Evolutionary conservation across 31 red algal species (phyloP), one percentile per base, ranked within the genome.

Genomic region (Odonthalia washingtoniensis): DNA sequence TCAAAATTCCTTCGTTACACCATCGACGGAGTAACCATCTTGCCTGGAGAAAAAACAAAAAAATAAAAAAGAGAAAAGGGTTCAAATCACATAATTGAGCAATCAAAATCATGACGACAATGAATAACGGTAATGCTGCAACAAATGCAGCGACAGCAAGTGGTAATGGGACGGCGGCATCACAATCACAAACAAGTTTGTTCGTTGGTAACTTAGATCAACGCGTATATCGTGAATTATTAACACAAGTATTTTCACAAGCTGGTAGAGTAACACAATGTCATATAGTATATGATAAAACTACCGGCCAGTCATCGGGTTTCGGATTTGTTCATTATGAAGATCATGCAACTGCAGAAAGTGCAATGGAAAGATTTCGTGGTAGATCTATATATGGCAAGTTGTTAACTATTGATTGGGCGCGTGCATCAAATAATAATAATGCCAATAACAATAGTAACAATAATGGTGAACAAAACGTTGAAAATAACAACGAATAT

Each of bases 301-400:
- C 74, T 26, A 92, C 91, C 36, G 95, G 95, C 6, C 61, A 78
- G 26, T 77, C 66, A 4, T 81, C 85, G 0, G 95, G 95, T 31
- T 97, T 94, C 70, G 95, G 95, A 35, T 97, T 97, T 91, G 95
- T 97, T 30, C 85, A 97, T 65, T 92, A 91, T 77, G 77, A 72
- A 34, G 89, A 94, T 72, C 91, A 93, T 69, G 81, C 40, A 27
- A 89, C 89, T 5, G 95, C 95, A 5, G 73, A 85, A 46, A 75
- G 57, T 16, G 95, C 95, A 44, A 90, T 94, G 81, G 91, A 97
- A 40, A 83, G 89, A 62, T 89, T 97, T 83, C 70, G 85, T 34
- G 89, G 89, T 6, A 83, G 95, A 65, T 79, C 85, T 9, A 89
- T 97, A 2, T 94, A 97, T 26, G 87, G 92, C 41, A 84, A 86